Percentiles rank a stretch among this genome's conserved stretches.
Evolutionary conservation across 2,329 filamentous ascomycete species (phyloP).

Genomic region (Biscogniauxia mediterranea): DNA sequence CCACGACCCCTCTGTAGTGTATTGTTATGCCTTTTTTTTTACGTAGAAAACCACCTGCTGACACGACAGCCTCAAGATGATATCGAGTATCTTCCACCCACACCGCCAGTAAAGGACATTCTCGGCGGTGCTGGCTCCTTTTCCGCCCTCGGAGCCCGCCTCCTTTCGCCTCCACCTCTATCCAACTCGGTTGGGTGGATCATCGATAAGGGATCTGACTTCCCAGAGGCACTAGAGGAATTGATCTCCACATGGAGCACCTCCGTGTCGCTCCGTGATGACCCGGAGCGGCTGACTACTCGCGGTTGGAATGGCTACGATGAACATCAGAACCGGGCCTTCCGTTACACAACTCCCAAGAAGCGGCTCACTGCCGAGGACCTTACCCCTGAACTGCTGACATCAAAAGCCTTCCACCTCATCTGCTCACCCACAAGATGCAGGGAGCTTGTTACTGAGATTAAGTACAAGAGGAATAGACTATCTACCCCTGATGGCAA

Average conservation of each 20-base stretch:
- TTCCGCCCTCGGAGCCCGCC: constrained; percentile 80
- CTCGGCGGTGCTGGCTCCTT: constrained; percentile 89
- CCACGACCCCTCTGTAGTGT: neutral
- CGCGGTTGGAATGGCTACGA: constrained; percentile 91
- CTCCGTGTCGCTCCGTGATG: constrained; percentile 65
- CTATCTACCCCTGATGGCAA: constrained; percentile 25
- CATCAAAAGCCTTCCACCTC: constrained; percentile 78
- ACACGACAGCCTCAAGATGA: constrained; percentile 63
- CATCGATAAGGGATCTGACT: constrained; percentile 85
- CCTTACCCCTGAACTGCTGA: constrained; percentile 64
- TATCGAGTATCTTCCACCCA: constrained; percentile 78
- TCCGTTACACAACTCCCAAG: constrained; percentile 87
- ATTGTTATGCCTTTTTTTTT: neutral
- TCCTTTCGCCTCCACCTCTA: constrained; percentile 70
- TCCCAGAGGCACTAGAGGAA: constrained; percentile 63
- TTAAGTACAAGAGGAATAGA: constrained; percentile 57
- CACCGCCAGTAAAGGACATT: constrained; percentile 67
- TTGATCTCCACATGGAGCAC: constrained; percentile 76
- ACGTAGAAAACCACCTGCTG: constrained; percentile 14
- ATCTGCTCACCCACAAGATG: constrained; percentile 80
- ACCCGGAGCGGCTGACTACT: constrained; percentile 71
- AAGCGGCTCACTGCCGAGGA: constrained; percentile 73
- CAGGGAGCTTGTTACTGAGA: constrained; percentile 70
- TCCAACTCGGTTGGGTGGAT: constrained; percentile 81
- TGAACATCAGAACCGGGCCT: constrained; percentile 67